Percentiles rank a stretch among this genome's conserved stretches.
These are phyloP conservation scores for Haplographium delicatum DNA, from an alignment of 495 filamentous ascomycete species.

Conservation along the genomic window DNA sequence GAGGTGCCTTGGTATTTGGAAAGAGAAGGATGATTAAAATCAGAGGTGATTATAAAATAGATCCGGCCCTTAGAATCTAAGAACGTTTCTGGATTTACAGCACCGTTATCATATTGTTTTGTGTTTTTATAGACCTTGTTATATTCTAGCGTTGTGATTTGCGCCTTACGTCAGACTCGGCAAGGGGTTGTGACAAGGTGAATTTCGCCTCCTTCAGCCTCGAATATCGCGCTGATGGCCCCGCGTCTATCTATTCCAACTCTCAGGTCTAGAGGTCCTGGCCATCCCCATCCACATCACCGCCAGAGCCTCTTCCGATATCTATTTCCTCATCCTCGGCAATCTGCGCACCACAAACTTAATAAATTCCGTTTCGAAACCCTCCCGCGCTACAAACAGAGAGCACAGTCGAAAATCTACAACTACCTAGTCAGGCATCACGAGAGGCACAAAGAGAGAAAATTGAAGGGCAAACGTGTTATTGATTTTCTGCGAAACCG, in stretches of 20 bases:
- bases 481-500: constrained; percentile 45
- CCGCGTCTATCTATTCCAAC: constrained; percentile 19
- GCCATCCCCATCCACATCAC: constrained; percentile 25
- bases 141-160: too few relatives aligned
- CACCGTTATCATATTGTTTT: too few relatives aligned
- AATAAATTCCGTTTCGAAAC: constrained; percentile 65
- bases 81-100: too few relatives aligned
- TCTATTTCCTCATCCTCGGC: constrained; percentile 22
- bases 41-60: too few relatives aligned
- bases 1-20: too few relatives aligned
- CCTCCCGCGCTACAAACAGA: constrained; percentile 62
- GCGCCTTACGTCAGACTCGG: too few relatives aligned
- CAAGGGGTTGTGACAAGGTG: too few relatives aligned
- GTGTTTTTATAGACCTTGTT: too few relatives aligned
- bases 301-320: constrained; percentile 25
- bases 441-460: constrained; percentile 42
- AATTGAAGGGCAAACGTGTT: constrained; percentile 38
- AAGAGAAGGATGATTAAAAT: too few relatives aligned
- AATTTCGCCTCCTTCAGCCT: not conserved
- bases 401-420: constrained; percentile 70
- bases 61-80: too few relatives aligned
- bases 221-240: too few relatives aligned
- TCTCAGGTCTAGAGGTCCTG: constrained; percentile 16
- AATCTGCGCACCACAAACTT: constrained; percentile 45
- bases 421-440: constrained; percentile 62